A percentile compares a stretch with the other conserved stretches of the same genome.
These are phyloP conservation scores for Vaccinium vitisidaea DNA, from an alignment of 148 eudicot species.

Conservation along the genomic window DNA sequence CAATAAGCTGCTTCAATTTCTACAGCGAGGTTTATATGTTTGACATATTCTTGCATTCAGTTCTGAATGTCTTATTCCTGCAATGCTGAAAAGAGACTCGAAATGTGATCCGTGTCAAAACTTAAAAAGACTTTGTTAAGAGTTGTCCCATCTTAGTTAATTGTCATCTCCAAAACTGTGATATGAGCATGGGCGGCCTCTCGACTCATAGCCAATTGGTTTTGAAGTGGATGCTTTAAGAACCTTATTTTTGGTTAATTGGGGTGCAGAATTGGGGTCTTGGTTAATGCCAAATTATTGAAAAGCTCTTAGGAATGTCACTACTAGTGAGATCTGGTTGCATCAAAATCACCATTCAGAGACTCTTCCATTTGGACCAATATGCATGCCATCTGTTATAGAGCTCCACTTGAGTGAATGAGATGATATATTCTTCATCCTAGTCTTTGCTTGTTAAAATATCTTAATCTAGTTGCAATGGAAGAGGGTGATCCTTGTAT, in stretches of 20 bases:
- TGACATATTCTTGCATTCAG: not conserved
- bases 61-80: not conserved
- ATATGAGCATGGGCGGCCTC: too few relatives aligned
- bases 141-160: too few relatives aligned
- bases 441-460: not conserved
- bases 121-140: not conserved
- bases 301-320: not conserved
- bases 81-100: constrained; percentile 1
- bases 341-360: not conserved
- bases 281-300: not conserved
- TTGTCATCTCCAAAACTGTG: too few relatives aligned
- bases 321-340: not conserved
- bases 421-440: not conserved
- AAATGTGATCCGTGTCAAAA: not conserved
- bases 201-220: too few relatives aligned
- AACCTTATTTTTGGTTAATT: not conserved
- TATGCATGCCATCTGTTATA: not conserved
- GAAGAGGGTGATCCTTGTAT: not conserved
- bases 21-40: constrained; percentile 62
- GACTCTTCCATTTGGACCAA: not conserved
- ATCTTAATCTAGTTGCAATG: not conserved
- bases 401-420: not conserved
- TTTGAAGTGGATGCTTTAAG: too few relatives aligned
- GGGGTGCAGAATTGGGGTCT: not conserved
- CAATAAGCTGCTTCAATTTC: constrained; percentile 73